Evolutionary conservation across 345 rosid genomes (phyloP).

Genomic region (Acer campestre): DNA sequence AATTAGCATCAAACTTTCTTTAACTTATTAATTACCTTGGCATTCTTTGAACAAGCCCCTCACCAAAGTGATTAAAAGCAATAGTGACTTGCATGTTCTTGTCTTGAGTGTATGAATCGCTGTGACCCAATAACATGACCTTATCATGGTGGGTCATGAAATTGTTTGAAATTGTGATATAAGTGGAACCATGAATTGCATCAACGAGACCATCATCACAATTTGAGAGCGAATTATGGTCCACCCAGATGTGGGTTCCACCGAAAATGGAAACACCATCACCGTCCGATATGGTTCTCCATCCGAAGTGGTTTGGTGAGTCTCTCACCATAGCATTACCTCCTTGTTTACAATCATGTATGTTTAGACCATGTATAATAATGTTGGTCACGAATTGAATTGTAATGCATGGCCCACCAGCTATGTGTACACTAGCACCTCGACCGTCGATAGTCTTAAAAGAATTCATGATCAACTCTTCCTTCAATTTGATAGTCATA

Average conservation of each 20-base stretch:
- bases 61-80: constrained; percentile 86
- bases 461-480: constrained; percentile 82
- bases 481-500: constrained; percentile 75
- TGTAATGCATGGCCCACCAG: constrained; percentile 90
- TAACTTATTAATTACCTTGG: constrained; percentile 69
- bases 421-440: constrained; percentile 76
- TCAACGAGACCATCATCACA: constrained; percentile 75
- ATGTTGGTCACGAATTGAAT: constrained; percentile 74
- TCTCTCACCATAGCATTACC: constrained; percentile 76
- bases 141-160: constrained; percentile 82
- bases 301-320: constrained; percentile 72
- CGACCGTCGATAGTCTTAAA: constrained; percentile 83
- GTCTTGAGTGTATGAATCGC: constrained; percentile 65
- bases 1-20: no score
- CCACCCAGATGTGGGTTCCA: constrained; percentile 83
- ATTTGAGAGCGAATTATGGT: constrained; percentile 72
- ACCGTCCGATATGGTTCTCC: constrained; percentile 75
- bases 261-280: constrained; percentile 84
- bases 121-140: constrained; percentile 79
- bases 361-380: constrained; percentile 68
- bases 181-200: constrained; percentile 73
- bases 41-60: constrained; percentile 87
- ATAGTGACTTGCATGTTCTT: constrained; percentile 87
- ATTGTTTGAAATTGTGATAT: constrained; percentile 78
- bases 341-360: constrained; percentile 83